Evolutionary conservation across 495 filamentous ascomycete species (phyloP).

Genomic region (Aspergillus indologenus): DNA sequence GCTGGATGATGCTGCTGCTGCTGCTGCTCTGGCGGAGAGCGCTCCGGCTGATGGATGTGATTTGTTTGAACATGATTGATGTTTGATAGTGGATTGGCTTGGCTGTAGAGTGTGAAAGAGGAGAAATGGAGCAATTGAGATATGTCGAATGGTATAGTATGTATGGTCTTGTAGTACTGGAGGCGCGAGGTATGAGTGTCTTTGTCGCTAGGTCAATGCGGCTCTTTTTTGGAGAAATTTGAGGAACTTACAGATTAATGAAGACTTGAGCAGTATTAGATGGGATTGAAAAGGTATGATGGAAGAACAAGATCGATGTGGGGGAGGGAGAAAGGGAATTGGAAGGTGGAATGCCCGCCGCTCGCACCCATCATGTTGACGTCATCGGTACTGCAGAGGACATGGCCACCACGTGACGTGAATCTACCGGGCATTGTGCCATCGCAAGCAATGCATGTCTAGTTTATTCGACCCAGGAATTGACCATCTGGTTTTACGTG

Average conservation of each 20-base stretch:
- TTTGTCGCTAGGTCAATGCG: neutral
- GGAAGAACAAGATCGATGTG: neutral
- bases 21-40: neutral
- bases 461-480: neutral
- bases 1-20: neutral
- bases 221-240: no score
- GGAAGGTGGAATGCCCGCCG: neutral
- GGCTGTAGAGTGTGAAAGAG: no score
- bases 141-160: no score
- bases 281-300: neutral
- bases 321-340: neutral
- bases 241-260: no score
- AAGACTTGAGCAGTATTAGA: neutral
- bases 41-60: constrained; percentile 18
- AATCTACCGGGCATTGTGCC: no score
- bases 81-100: no score
- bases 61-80: constrained; percentile 26
- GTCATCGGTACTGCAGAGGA: constrained; percentile 23
- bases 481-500: neutral
- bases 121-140: no score
- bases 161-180: no score
- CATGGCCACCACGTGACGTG: constrained; percentile 5
- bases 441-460: neutral
- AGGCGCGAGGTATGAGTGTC: no score
- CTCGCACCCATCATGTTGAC: constrained; percentile 34